Evolutionary conservation across 352 stramenopile genomes (phyloP), one percentile per base, ranked within the genome.

Genomic region (Phytophthora sojae): DNA sequence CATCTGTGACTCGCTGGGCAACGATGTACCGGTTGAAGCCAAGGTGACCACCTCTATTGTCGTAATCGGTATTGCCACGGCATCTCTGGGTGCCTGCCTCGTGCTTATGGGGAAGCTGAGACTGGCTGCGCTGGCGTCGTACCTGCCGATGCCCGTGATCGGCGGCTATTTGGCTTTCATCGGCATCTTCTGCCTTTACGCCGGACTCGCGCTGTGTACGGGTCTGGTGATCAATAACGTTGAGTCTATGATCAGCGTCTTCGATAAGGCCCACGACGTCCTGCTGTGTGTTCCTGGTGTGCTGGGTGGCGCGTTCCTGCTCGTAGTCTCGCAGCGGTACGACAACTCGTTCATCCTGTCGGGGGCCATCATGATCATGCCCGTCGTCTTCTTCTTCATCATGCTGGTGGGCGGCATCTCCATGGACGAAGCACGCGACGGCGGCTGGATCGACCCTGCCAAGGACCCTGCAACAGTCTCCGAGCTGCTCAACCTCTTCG

Each of bases 151-250:
- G 73, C 96, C 92, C 25, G 98, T 99, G 1, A 87, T 99, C 39
- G 97, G 96, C n/a, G 98, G 98, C 25, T 99, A 99, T 80, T 75
- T 99, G 25, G 97, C 97, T 4, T 99, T 97, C 75, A 99, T 99
- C 65, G 97, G 98, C 17, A 97, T 98, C 51, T 99, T 99, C 71
- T 98, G 93, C 73, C 19, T 98, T 0, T 92, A 97, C 70, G 95
- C 95, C 0, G 96, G 94, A 1, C 79, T 98, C 25, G 93, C 90
- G 12, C 73, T 98, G 6, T 97, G 91, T 74, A 98, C 97, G 29
- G 90, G 84, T 0, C 79, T 92, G 29, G 81, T 92, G 26, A 93
- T 98, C 69, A 96, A 97, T 67, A 82, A 91, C 50, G 77, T 96
- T 21, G 57, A 73, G 50, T 95, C 93, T 71, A 92, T 96, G 69